Base-by-base conservation (phyloP, 108 stramenopile species). In the Cyclotella cryptica region DNA sequence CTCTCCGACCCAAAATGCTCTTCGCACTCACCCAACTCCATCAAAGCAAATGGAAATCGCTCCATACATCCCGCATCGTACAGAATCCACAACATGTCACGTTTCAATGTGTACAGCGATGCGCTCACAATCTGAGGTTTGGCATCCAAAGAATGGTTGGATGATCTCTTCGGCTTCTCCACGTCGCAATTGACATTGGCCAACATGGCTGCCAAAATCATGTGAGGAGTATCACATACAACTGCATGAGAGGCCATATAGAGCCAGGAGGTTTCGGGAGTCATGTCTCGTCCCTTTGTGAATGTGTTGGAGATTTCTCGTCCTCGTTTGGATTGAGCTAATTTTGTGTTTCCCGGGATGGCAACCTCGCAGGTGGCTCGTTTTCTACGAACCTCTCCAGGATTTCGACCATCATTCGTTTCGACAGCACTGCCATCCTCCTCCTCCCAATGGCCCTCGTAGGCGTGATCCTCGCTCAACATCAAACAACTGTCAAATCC, bases 11-110 rank as follows among this genome's bases (percentile, higher is more conserved):
- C 70, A 49, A 83, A 49, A 66, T 87, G 79, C 47, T 86, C 85
- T 65, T 89, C 89, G 62, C 89, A 89, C n/a, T 89, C 87, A 14
- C 85, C 89, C 42, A 89, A 68, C 57, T 89, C 89, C 69, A 87
- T 67, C 26, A 82, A 46, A 5, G 85, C 87, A 67, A 89, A 89
- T 5, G 89, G 89, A 69, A 86, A 89, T 44, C 44, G 28, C 0
- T 54, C 45, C 63, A 88, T 82, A 41, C 45, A 72, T 10, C 65
- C 73, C 0, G 40, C 59, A 73, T 90, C 87, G 51, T 90, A 74
- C 10, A 90, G 29, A 29, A 83, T 68, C 89, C 89, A 90, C 40
- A 90, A 74, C 62, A 86, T 71, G 21, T 90, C 89, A 19, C 87
- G 81, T 69, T 90, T 88, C 63, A 88, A 22, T 40, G 60, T 63